These are phyloP conservation scores for Trichoderma citrinoviride DNA, from an alignment of 2,329 filamentous ascomycete species.

Conservation along the genomic window DNA sequence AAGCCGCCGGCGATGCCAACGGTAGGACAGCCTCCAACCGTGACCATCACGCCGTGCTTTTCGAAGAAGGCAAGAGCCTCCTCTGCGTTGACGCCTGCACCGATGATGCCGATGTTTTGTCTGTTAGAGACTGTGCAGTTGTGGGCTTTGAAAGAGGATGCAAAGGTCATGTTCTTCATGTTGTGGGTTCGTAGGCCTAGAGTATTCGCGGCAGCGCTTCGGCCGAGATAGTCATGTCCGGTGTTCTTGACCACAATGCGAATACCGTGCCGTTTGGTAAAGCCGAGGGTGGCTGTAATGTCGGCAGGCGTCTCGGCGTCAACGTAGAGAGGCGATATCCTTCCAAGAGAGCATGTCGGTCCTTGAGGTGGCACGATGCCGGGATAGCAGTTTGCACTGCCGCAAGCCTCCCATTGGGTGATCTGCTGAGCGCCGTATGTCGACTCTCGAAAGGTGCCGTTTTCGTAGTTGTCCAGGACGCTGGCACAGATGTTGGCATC, in stretches of 20 bases:
- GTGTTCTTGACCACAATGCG: constrained; percentile 49
- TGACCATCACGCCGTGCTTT: constrained; percentile 42
- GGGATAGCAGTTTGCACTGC: constrained; percentile 12
- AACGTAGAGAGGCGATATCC: constrained; percentile 5
- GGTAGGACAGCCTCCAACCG: constrained; percentile 46
- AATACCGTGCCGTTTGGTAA: constrained; percentile 37
- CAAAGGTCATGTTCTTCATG: constrained; percentile 41
- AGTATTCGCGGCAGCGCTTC: constrained; percentile 51
- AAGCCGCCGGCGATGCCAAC: constrained; percentile 61
- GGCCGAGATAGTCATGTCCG: constrained; percentile 51
- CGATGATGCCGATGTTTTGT: constrained; percentile 2
- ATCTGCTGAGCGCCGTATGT: background rate
- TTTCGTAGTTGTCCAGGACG: background rate
- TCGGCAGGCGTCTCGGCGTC: background rate
- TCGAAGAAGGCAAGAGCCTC: constrained; percentile 39
- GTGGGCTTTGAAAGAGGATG: background rate
- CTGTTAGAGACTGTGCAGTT: background rate
- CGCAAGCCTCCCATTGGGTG: constrained; percentile 9
- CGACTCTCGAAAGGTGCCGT: background rate
- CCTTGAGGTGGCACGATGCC: background rate
- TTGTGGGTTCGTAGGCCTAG: constrained; percentile 49
- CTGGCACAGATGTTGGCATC: background rate
- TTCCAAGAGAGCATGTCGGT: background rate
- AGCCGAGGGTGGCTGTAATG: background rate
- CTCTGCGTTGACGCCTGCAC: constrained; percentile 37